phyloP scores from a whole-genome alignment of 2,329 filamentous ascomycete species.

The Ceratocystis lukuohia region DNA sequence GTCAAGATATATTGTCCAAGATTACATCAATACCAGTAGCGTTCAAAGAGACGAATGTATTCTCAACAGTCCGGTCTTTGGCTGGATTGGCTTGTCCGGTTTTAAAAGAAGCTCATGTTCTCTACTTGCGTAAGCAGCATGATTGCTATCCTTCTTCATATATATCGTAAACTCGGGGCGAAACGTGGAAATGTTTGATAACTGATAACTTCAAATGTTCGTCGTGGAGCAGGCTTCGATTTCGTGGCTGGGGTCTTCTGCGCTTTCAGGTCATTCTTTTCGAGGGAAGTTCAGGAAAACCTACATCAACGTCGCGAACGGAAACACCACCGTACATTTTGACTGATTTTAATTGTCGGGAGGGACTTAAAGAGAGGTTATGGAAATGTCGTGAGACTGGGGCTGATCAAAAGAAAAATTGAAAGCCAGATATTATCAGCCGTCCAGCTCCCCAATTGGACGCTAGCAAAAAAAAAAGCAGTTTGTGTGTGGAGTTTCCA shows the following conservation, averaged over 20 bases:
- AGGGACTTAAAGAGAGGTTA: conserved; percentile 18
- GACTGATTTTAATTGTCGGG: conserved; percentile 35
- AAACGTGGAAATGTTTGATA: background rate
- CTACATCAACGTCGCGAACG: conserved; percentile 77
- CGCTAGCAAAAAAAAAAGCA: background rate
- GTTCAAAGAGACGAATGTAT: background rate
- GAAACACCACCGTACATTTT: conserved; percentile 68
- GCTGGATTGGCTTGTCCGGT: background rate
- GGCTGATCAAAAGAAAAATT: conserved; percentile 4
- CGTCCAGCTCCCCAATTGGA: background rate
- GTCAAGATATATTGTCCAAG: background rate
- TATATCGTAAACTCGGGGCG: background rate
- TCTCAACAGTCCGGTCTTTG: background rate
- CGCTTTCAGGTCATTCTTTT: conserved; percentile 20
- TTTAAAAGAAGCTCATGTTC: too few relatives aligned
- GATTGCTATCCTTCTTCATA: background rate
- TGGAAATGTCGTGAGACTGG: conserved; percentile 10
- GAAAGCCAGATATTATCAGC: conserved; percentile 14
- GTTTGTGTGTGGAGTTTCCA: conserved; percentile 12
- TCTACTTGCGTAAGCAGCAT: too few relatives aligned
- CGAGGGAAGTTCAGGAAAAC: conserved; percentile 27
- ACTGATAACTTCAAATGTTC: background rate
- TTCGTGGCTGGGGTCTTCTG: conserved; percentile 4
- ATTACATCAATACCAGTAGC: background rate
- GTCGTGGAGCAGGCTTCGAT: conserved; percentile 7